Conservation (phyloP, 2,329 filamentous ascomycete genomes). For the Ceratocystis cacaofunesta region DNA sequence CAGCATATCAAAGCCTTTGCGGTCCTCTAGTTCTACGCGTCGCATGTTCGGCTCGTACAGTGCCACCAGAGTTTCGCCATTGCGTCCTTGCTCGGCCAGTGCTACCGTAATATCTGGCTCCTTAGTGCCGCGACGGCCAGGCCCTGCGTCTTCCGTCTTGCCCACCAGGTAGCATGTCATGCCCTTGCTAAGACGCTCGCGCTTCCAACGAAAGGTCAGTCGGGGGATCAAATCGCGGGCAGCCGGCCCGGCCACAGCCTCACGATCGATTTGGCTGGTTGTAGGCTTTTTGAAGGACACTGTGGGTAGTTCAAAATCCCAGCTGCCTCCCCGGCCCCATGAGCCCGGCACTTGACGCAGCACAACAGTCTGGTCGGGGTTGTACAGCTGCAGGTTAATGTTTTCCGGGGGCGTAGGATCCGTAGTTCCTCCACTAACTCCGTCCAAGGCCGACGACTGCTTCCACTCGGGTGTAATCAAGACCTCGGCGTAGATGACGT, state of each 20-base stretch:
- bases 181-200: slow-evolving; percentile 66
- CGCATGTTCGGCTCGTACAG: slow-evolving; percentile 88
- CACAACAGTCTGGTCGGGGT: slow-evolving; percentile 69
- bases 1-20: slow-evolving; percentile 80
- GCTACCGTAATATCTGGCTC: slow-evolving; percentile 95
- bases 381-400: slow-evolving; percentile 82
- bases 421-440: not conserved
- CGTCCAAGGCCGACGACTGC: slow-evolving; percentile 28
- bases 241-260: slow-evolving; percentile 27
- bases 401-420: slow-evolving; percentile 39
- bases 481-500: slow-evolving; percentile 77
- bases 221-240: slow-evolving; percentile 47
- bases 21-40: slow-evolving; percentile 82
- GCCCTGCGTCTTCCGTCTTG: slow-evolving; percentile 42
- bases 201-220: slow-evolving; percentile 76
- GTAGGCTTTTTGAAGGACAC: slow-evolving; percentile 72
- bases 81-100: slow-evolving; percentile 57
- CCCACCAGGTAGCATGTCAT: slow-evolving; percentile 80
- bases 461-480: slow-evolving; percentile 73
- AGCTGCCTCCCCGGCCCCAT: slow-evolving; percentile 67
- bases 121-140: slow-evolving; percentile 60
- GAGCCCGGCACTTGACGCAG: slow-evolving; percentile 58
- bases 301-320: slow-evolving; percentile 87
- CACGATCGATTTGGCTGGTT: slow-evolving; percentile 57
- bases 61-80: slow-evolving; percentile 49